Conservation (phyloP, 129 eudicot species). For the Calendula officinalis region DNA sequence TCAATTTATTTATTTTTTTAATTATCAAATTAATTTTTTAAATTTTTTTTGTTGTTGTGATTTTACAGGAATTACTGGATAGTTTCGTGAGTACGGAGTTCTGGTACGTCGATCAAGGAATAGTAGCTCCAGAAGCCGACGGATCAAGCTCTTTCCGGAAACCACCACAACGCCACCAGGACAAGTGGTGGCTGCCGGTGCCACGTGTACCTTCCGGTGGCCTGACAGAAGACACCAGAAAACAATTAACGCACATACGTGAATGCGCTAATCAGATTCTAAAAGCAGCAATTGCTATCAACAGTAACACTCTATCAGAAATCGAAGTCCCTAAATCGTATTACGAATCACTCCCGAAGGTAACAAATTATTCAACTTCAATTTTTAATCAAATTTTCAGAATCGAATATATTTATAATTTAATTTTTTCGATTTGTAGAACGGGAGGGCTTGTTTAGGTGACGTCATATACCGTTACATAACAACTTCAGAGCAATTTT, state of each 20-base stretch:
- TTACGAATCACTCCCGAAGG: slow-evolving; percentile 92
- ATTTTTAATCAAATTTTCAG: background rate
- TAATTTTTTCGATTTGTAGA: slow-evolving; percentile 40
- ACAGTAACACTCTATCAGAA: slow-evolving; percentile 63
- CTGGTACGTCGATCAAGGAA: slow-evolving; percentile 96
- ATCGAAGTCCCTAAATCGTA: slow-evolving; percentile 94
- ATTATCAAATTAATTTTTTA: background rate
- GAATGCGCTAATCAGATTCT: slow-evolving; percentile 80
- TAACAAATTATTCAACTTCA: slow-evolving; percentile 15
- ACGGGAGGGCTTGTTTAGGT: slow-evolving; percentile 84
- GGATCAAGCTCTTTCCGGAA: slow-evolving; percentile 79
- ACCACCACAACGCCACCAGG: slow-evolving; percentile 74
- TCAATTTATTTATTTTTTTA: background rate
- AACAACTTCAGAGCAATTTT: slow-evolving; percentile 81
- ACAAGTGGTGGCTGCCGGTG: slow-evolving; percentile 98
- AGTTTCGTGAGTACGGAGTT: slow-evolving; percentile 71
- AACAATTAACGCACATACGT: slow-evolving; percentile 63
- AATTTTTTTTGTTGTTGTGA: too few relatives aligned
- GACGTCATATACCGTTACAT: slow-evolving; percentile 85
- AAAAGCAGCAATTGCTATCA: slow-evolving; percentile 84
- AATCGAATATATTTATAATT: background rate
- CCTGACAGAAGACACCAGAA: slow-evolving; percentile 62
- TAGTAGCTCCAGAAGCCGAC: slow-evolving; percentile 54
- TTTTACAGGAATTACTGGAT: slow-evolving; percentile 73
- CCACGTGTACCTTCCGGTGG: slow-evolving; percentile 91